Conservation (phyloP, 192 early-diverging fungal species). For the Coemansia sp. region DNA sequence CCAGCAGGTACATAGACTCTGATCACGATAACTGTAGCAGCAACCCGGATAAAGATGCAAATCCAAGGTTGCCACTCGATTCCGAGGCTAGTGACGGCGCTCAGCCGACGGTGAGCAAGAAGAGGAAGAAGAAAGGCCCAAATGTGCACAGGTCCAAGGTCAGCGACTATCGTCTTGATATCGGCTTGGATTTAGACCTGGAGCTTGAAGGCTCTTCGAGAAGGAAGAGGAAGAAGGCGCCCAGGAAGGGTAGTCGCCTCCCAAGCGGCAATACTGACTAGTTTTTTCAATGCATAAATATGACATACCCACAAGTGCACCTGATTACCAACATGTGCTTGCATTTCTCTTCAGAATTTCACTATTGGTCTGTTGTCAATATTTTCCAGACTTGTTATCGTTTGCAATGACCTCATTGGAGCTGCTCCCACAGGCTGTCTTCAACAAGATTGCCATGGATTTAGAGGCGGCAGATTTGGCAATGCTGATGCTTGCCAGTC, state of each 20-base stretch:
- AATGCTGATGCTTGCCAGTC: slow-evolving; percentile 32
- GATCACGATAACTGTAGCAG: not conserved
- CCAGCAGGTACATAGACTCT: not conserved
- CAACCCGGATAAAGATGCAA: too few species aligned
- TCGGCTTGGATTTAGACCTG: not conserved
- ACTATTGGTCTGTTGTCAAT: too few species aligned
- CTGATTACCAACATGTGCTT: too few species aligned
- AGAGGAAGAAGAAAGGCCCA: not conserved
- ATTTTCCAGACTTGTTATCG: not conserved
- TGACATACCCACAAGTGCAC: not conserved
- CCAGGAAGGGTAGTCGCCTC: not conserved
- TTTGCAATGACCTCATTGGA: slow-evolving; percentile 23
- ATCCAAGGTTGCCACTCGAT: too few species aligned
- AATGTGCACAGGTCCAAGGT: not conserved
- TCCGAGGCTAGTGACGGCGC: not conserved
- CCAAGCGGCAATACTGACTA: not conserved
- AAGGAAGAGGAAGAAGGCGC: slow-evolving; percentile 1
- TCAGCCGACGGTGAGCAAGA: not conserved
- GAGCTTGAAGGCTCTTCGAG: not conserved
- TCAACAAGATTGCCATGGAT: slow-evolving; percentile 33
- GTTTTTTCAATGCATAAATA: not conserved
- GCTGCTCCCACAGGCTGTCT: slow-evolving; percentile 34
- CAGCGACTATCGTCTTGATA: not conserved
- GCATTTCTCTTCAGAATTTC: too few species aligned
- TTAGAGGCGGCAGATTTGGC: slow-evolving; percentile 26